Evolutionary conservation across 345 rosid species (phyloP).

Genomic region (Eucalyptus virginea): DNA sequence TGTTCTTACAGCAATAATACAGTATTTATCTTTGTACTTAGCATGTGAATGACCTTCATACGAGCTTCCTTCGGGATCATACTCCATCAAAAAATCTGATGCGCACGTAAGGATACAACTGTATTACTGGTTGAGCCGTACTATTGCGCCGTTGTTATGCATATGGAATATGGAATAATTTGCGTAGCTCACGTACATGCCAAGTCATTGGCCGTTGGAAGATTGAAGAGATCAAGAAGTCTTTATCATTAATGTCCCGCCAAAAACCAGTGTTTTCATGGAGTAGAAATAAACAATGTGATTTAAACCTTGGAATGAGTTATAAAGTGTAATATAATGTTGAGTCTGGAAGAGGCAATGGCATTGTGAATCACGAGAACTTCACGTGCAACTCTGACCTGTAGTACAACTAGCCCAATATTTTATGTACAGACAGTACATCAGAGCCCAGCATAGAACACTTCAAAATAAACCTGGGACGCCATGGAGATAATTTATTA

Average conservation of each 20-base stretch:
- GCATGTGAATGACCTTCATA: not conserved
- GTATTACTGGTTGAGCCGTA: not conserved
- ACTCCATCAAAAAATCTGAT: not conserved
- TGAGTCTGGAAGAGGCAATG: slow-evolving; percentile 24
- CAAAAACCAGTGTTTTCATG: not conserved
- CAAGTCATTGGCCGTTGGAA: not conserved
- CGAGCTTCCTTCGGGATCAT: not conserved
- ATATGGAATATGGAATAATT: not conserved
- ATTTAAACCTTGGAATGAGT: not conserved
- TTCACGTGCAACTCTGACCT: slow-evolving; percentile 87
- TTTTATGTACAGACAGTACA: not conserved
- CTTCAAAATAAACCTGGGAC: slow-evolving; percentile 5
- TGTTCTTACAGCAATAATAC: not conserved
- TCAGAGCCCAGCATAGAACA: not conserved
- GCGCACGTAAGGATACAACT: slow-evolving; percentile 3
- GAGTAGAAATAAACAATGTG: not conserved
- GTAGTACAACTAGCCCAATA: slow-evolving; percentile 1
- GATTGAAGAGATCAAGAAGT: not conserved
- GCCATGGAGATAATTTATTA: not conserved
- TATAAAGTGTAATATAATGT: not conserved
- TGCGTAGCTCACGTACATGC: not conserved
- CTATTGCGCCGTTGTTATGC: not conserved
- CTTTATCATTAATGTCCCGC: not conserved
- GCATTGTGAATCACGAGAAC: slow-evolving; percentile 53
- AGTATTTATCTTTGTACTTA: not conserved